These are phyloP conservation scores for Eleusine coracana DNA, from an alignment of 176 grass and related monocot genomes.

Conservation along the genomic window DNA sequence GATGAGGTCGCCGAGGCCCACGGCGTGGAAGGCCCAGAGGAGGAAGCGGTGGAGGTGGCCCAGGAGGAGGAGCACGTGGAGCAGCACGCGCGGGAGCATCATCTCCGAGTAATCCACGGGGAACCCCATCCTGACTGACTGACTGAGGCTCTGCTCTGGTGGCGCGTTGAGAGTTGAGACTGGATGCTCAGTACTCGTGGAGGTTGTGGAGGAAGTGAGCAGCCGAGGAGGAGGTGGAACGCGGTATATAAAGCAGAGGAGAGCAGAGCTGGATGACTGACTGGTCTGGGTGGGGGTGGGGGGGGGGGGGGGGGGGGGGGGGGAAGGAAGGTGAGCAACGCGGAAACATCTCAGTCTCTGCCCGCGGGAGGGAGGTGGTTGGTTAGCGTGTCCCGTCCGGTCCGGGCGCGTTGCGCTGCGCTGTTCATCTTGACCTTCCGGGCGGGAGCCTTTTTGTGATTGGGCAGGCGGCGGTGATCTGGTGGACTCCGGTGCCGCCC, in stretches of 20 bases:
- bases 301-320: too few relatives aligned
- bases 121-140: conserved; percentile 57
- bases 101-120: conserved; percentile 83
- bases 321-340: conserved; percentile 30
- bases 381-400: neutral
- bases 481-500: too few relatives aligned
- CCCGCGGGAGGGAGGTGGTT: neutral
- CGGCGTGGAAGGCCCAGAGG: conserved; percentile 64
- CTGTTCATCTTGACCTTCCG: too few relatives aligned
- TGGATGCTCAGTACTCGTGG: too few relatives aligned
- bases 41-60: conserved; percentile 75
- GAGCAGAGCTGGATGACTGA: too few relatives aligned
- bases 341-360: conserved; percentile 51
- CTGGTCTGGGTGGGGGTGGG: too few relatives aligned
- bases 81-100: conserved; percentile 62
- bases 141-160: neutral
- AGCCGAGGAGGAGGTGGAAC: neutral
- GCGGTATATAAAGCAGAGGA: conserved; percentile 45
- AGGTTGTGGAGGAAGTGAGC: neutral
- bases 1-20: conserved; percentile 82
- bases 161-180: neutral
- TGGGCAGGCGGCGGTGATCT: too few relatives aligned
- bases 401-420: too few relatives aligned
- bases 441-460: too few relatives aligned
- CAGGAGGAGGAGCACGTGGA: conserved; percentile 69